Conservation (phyloP, 208 protist species). For the Borovskyia barvae region DNA sequence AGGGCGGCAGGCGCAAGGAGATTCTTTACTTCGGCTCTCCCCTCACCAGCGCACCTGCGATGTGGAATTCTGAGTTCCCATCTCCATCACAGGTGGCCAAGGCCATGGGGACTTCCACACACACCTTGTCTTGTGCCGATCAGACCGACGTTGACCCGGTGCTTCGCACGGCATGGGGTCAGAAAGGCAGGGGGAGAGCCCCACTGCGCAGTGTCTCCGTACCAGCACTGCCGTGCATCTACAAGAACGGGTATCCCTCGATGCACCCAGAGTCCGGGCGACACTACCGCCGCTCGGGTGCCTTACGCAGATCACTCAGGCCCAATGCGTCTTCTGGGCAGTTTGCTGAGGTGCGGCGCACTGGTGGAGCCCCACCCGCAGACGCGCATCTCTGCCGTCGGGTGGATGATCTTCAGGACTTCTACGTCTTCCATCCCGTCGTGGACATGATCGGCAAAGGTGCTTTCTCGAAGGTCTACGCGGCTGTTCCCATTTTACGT, state of each 20-base stretch:
- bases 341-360: no score
- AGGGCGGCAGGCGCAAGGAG: constrained; percentile 5
- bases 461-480: constrained; percentile 78
- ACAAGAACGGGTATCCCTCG: constrained; percentile 17
- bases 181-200: not conserved
- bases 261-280: not conserved
- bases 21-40: constrained; percentile 20
- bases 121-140: no score
- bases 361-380: not conserved
- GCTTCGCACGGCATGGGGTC: no score
- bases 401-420: constrained; percentile 71
- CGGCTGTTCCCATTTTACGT: constrained; percentile 59
- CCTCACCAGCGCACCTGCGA: no score
- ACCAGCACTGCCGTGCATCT: constrained; percentile 34
- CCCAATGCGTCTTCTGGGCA: not conserved
- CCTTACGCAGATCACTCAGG: not conserved
- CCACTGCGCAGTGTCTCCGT: constrained; percentile 44
- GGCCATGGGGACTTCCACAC: no score
- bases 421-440: constrained; percentile 70
- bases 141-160: no score
- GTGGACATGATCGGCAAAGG: constrained; percentile 66
- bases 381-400: constrained; percentile 32
- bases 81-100: no score
- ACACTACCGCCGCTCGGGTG: not conserved
- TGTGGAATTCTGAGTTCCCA: no score